Percentiles rank a stretch among this genome's conserved stretches.
These are phyloP conservation scores for Podosphaera aphanis DNA, from an alignment of 2,329 filamentous ascomycete genomes.

Conservation along the genomic window DNA sequence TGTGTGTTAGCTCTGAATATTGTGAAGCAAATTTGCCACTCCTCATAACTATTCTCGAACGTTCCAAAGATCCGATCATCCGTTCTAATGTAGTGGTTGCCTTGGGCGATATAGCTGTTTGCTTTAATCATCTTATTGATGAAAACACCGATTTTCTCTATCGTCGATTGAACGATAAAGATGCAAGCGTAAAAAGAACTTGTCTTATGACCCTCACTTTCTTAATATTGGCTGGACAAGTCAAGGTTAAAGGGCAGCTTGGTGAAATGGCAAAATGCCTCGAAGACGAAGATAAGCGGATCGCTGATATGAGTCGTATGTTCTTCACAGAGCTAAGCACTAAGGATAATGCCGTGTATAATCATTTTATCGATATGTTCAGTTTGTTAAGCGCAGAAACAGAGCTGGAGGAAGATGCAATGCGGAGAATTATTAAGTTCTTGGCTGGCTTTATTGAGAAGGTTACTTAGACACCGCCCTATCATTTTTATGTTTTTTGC, in stretches of 20 bases:
- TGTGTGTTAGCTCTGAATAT: slow-evolving; percentile 95
- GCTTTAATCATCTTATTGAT: slow-evolving; percentile 97
- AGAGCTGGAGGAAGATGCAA: slow-evolving; percentile 59
- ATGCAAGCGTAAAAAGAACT: slow-evolving; percentile 80
- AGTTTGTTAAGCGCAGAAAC: slow-evolving; percentile 67
- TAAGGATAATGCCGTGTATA: slow-evolving; percentile 97
- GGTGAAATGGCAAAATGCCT: slow-evolving; percentile 98
- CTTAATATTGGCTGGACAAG: slow-evolving; percentile 84
- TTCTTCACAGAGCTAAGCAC: slow-evolving; percentile 96
- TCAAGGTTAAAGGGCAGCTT: slow-evolving; percentile 96
- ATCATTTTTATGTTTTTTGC: background rate
- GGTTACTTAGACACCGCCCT: slow-evolving; percentile 26
- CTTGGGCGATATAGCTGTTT: slow-evolving; percentile 95
- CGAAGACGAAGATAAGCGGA: slow-evolving; percentile 84
- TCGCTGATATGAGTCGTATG: slow-evolving; percentile 84
- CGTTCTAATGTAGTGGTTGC: slow-evolving; percentile 93
- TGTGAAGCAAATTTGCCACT: slow-evolving; percentile 82
- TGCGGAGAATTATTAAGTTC: slow-evolving; percentile 76
- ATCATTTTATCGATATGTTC: slow-evolving; percentile 99
- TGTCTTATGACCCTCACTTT: slow-evolving; percentile 98
- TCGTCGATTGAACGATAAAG: slow-evolving; percentile 68
- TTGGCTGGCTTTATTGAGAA: slow-evolving; percentile 92
- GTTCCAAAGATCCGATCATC: slow-evolving; percentile 74
- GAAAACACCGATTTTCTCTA: slow-evolving; percentile 98
- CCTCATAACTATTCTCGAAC: slow-evolving; percentile 93